Evolutionary conservation across 306 rosid species (phyloP).

Genomic region (Acacia crassicarpa): DNA sequence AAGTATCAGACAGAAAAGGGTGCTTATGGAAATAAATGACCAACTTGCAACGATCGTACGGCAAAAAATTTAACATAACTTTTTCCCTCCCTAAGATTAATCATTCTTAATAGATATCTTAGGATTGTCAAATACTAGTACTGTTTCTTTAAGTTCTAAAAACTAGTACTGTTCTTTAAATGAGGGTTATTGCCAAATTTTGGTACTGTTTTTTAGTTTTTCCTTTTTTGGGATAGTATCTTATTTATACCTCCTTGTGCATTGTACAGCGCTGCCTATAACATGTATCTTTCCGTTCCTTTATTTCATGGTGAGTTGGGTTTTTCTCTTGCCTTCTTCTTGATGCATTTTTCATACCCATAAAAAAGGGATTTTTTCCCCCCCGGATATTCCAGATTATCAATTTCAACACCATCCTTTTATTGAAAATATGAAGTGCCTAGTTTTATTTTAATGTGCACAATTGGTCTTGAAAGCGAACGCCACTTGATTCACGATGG

Average conservation of each 20-base stretch:
- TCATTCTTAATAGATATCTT: not conserved
- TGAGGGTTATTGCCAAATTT: not conserved
- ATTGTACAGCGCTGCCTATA: constrained; percentile 42
- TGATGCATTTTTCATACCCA: not conserved
- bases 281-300: constrained; percentile 53
- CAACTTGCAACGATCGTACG: not conserved
- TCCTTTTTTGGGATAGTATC: not conserved
- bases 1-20: not conserved
- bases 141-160: no score
- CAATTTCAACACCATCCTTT: not conserved
- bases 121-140: not conserved
- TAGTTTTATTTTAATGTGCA: no score
- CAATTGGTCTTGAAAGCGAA: not conserved
- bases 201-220: not conserved
- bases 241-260: not conserved
- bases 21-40: not conserved
- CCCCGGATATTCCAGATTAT: not conserved
- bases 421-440: no score
- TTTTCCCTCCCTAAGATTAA: not conserved
- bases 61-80: not conserved
- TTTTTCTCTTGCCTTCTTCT: not conserved
- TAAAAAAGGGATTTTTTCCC: not conserved
- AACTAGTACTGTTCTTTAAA: not conserved
- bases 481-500: not conserved
- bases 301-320: constrained; percentile 36